A percentile compares a stretch with the other conserved stretches of the same genome.
These are phyloP conservation scores for Hirschfeldia incana DNA, from an alignment of 345 rosid genomes.

Conservation along the genomic window DNA sequence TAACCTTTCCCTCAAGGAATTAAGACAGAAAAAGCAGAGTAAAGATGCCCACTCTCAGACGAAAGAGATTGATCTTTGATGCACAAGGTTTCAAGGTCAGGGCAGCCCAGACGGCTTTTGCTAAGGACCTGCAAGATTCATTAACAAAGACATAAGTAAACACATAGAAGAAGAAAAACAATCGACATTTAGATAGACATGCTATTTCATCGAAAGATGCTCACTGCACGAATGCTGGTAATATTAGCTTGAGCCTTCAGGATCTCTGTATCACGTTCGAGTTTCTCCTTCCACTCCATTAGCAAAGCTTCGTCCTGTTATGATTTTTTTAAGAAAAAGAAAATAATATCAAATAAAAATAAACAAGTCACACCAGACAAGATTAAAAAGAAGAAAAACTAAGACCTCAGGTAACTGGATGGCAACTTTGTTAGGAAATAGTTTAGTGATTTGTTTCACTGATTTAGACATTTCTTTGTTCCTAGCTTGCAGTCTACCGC, in stretches of 20 bases:
- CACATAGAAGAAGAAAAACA: neutral
- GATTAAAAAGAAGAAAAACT: neutral
- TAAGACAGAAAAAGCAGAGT: conserved; percentile 16
- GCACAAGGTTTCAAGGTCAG: conserved; percentile 70
- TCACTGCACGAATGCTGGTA: conserved; percentile 63
- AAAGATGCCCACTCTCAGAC: conserved; percentile 58
- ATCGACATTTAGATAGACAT: neutral
- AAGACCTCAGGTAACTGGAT: conserved; percentile 88
- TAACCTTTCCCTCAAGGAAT: neutral
- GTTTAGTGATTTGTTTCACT: conserved; percentile 79
- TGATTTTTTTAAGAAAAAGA: too few relatives aligned
- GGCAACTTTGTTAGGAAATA: conserved; percentile 93
- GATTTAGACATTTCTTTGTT: conserved; percentile 83
- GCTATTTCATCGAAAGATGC: conserved; percentile 33
- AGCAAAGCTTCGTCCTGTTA: conserved; percentile 78
- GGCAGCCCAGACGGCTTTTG: conserved; percentile 66
- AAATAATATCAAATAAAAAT: too few relatives aligned
- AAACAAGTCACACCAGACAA: neutral
- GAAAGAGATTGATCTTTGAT: conserved; percentile 79
- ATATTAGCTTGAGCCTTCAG: conserved; percentile 78
- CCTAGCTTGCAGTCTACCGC: conserved; percentile 75
- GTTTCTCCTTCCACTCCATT: conserved; percentile 87
- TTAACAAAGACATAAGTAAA: conserved; percentile 13
- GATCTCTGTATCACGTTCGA: conserved; percentile 88
- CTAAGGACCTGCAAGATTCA: conserved; percentile 55